These are phyloP conservation scores for Apocynum venetum DNA, from an alignment of 257 asterid genomes.

Conservation along the genomic window DNA sequence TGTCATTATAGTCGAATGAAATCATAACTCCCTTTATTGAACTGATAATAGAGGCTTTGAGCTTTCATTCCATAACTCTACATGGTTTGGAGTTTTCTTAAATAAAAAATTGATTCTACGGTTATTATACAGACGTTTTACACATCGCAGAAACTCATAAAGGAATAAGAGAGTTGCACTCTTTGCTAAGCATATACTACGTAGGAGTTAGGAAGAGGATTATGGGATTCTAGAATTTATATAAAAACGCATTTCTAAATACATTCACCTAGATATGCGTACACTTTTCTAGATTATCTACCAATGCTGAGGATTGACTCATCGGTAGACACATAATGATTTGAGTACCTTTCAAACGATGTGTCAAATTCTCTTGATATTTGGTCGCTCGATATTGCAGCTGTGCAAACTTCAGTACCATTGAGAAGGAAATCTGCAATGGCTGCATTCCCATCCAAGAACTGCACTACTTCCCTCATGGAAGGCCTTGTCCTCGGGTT, in stretches of 20 bases:
- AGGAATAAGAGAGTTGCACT: not conserved
- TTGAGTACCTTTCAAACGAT: not conserved
- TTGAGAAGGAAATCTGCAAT: constrained; percentile 30
- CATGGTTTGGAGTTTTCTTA: too few species aligned
- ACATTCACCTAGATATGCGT: not conserved
- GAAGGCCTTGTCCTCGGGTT: constrained; percentile 42
- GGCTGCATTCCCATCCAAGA: constrained; percentile 35
- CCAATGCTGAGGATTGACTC: not conserved
- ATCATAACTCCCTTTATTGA: too few species aligned
- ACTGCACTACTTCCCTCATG: constrained; percentile 39
- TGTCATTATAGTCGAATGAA: too few species aligned
- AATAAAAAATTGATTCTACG: too few species aligned
- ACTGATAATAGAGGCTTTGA: too few species aligned
- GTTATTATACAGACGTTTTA: not conserved
- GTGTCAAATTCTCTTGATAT: not conserved
- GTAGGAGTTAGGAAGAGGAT: not conserved
- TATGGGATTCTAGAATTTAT: not conserved
- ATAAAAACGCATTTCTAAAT: not conserved
- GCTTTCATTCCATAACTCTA: too few species aligned
- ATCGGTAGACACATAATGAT: not conserved
- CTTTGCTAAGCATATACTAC: not conserved
- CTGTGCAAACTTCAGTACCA: not conserved
- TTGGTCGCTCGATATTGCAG: not conserved
- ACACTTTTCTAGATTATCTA: not conserved
- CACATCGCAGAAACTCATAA: too few species aligned